Evolutionary conservation across 768 basidiomycete species (phyloP).

Genomic region (Leccinellum rugosiceps): DNA sequence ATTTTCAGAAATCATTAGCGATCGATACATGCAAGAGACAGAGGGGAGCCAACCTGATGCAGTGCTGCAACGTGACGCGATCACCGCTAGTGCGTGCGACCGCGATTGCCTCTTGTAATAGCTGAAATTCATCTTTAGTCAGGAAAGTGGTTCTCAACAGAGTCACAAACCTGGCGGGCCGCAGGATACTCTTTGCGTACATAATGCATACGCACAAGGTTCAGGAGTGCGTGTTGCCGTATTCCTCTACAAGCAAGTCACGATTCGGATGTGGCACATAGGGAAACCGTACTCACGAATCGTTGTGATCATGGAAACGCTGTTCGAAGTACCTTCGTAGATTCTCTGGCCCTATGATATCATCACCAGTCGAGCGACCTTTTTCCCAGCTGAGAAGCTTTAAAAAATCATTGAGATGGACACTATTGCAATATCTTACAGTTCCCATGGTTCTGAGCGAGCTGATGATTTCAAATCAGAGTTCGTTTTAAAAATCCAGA

Average conservation of each 20-base stretch:
- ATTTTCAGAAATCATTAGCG: slow-evolving; percentile 6
- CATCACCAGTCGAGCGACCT: slow-evolving; percentile 62
- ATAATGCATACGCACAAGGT: slow-evolving; percentile 77
- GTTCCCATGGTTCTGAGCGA: slow-evolving; percentile 54
- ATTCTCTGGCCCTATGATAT: slow-evolving; percentile 64
- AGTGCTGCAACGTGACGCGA: slow-evolving; percentile 70
- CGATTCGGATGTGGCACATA: neutral
- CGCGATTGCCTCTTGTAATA: slow-evolving; percentile 72
- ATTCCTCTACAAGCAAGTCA: slow-evolving; percentile 48
- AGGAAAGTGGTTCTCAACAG: neutral
- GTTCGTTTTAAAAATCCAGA: slow-evolving; percentile 55
- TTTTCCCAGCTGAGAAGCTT: slow-evolving; percentile 57
- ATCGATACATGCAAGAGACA: slow-evolving; percentile 8
- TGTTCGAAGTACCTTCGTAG: slow-evolving; percentile 82
- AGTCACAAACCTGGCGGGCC: slow-evolving; percentile 54
- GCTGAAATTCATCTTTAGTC: slow-evolving; percentile 36
- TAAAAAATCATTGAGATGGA: neutral
- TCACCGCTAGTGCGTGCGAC: slow-evolving; percentile 75
- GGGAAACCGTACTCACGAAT: slow-evolving; percentile 56
- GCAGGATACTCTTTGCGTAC: slow-evolving; percentile 63
- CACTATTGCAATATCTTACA: slow-evolving; percentile 38
- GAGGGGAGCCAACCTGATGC: slow-evolving; percentile 55
- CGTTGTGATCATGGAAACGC: slow-evolving; percentile 73
- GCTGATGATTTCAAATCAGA: slow-evolving; percentile 68
- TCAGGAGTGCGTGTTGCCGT: slow-evolving; percentile 77